A percentile compares a stretch with the other conserved stretches of the same genome.
phyloP scores from a whole-genome alignment of 306 rosid genomes.

The Glycine soja region DNA sequence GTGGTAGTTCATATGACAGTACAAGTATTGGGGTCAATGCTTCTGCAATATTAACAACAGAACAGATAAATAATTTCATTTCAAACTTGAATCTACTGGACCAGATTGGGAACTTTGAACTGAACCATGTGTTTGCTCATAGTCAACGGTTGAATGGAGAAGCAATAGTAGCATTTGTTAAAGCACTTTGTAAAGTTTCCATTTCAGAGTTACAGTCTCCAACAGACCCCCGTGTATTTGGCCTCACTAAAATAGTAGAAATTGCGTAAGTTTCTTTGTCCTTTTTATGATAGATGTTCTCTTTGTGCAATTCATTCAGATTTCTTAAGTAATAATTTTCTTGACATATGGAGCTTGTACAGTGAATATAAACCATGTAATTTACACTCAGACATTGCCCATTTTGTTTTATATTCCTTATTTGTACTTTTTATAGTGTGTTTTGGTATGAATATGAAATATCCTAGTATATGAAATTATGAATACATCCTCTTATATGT shows the following conservation, averaged over 20 bases:
- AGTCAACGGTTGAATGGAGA: slow-evolving; percentile 99
- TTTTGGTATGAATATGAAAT: slow-evolving; percentile 17
- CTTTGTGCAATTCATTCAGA: slow-evolving; percentile 34
- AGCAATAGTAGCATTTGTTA: slow-evolving; percentile 97
- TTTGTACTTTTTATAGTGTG: background rate
- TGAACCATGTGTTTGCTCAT: slow-evolving; percentile 98
- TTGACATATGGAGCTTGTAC: slow-evolving; percentile 20
- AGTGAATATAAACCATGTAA: slow-evolving; percentile 24
- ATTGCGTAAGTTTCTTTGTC: slow-evolving; percentile 79
- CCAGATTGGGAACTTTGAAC: slow-evolving; percentile 94
- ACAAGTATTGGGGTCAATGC: slow-evolving; percentile 75
- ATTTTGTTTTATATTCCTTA: background rate
- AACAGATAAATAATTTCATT: slow-evolving; percentile 85
- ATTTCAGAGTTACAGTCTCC: slow-evolving; percentile 97
- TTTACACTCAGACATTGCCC: background rate
- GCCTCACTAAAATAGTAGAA: slow-evolving; percentile 98
- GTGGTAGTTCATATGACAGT: slow-evolving; percentile 98
- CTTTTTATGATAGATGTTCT: no score
- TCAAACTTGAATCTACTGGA: slow-evolving; percentile 92
- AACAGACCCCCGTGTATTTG: slow-evolving; percentile 98
- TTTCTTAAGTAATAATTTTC: slow-evolving; percentile 14
- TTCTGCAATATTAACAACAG: slow-evolving; percentile 87
- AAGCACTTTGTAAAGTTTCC: slow-evolving; percentile 94
- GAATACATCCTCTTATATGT: no score
- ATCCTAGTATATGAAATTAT: background rate